Evolutionary conservation across 2,329 filamentous ascomycete genomes (phyloP), one percentile per base, ranked within the genome.

Genomic region (Stachybotrys chartarum): DNA sequence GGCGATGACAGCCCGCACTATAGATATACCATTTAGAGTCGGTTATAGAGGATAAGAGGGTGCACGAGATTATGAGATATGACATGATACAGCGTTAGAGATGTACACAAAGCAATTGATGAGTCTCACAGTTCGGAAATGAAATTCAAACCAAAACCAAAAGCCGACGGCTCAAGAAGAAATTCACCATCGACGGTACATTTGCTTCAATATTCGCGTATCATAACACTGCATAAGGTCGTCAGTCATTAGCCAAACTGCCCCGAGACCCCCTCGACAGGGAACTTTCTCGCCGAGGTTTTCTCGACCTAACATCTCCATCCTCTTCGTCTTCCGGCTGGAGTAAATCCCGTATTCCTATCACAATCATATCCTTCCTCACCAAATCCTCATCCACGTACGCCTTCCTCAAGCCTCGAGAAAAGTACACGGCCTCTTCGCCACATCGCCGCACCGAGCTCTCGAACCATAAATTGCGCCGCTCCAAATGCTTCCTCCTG

Each of bases 1-100:
- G 78, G 78, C 1, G 78, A 81, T 18, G 78, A 81, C 54, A 81
- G 78, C 44, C 78, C 78, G 32, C 70, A 70, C 48, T 81, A 73
- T 60, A 68, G 70, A 52, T 81, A 78, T 59, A 78, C 77, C 31
- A 67, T 68, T 53, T 73, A 61, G 54, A 59, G 8, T 17, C 5
- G 14, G 35, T 14, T 2, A 3, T 2, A 10, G 14, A 14, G 14
- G 35, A 42, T 42, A 42, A 10, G 35, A 10, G 35, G 35, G 35
- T 14, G 14, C 8, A 10, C 14, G 10, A 10, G 3, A 5, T 10
- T 42, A 42, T 42, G 35, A 42, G 35, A 10, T 17, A 30, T 17
- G 46, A 48, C 16, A 48, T 8, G 11, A 17, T 48, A 48, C 3
- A 48, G 10, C 10, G n/a, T 10, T 12, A 48, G 8, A 51, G 49